Conservation (phyloP, 257 asterid genomes). For the Misopates orontium region DNA sequence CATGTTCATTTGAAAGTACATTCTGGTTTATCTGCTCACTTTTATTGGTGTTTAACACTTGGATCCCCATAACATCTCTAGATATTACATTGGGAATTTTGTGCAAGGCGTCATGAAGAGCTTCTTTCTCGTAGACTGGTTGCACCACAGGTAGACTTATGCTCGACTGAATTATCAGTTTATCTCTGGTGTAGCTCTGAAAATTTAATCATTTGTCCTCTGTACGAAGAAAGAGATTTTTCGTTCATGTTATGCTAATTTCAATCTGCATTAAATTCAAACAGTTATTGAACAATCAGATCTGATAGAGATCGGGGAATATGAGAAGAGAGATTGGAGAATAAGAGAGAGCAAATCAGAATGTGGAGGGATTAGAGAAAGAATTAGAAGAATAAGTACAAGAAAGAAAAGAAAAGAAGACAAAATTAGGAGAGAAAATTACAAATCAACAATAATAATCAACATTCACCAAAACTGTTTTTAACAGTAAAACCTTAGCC, state of each 20-base stretch:
- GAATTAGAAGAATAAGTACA: no score
- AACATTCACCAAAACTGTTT: no score
- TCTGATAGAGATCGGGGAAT: no score
- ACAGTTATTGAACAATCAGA: background rate
- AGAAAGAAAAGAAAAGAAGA: no score
- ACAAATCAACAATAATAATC: no score
- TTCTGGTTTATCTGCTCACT: slow-evolving; percentile 20
- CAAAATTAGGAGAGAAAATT: no score
- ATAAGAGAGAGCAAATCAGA: no score
- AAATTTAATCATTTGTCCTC: background rate
- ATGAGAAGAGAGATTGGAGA: no score
- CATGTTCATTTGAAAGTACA: slow-evolving; percentile 15
- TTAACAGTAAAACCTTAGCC: no score
- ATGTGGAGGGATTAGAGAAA: no score
- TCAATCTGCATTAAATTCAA: slow-evolving; percentile 55
- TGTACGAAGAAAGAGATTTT: background rate
- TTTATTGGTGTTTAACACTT: slow-evolving; percentile 20
- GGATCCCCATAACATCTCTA: slow-evolving; percentile 27
- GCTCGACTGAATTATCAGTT: slow-evolving; percentile 13
- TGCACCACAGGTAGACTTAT: slow-evolving; percentile 76
- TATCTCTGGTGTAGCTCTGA: slow-evolving; percentile 18
- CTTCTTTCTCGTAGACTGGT: slow-evolving; percentile 87
- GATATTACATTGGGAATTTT: slow-evolving; percentile 96
- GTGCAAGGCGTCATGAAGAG: slow-evolving; percentile 95
- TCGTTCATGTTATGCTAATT: slow-evolving; percentile 31